A percentile compares a stretch with the other conserved stretches of the same genome.
Conservation (phyloP, 257 asterid species). For the Solanum peruvianum region DNA sequence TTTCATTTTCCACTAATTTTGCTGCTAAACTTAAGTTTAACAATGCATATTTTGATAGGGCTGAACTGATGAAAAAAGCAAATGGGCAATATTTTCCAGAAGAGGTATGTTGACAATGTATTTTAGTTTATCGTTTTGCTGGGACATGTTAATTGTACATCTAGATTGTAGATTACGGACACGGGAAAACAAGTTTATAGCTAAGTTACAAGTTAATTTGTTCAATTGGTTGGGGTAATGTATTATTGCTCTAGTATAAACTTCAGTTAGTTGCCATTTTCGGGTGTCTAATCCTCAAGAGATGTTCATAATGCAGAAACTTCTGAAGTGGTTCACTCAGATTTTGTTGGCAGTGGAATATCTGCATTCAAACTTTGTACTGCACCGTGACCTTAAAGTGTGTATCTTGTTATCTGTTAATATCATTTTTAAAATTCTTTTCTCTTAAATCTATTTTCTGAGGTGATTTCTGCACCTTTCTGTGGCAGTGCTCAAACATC, state of each 20-base stretch:
- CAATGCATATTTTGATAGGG: slow-evolving; percentile 34
- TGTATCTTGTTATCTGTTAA: neutral
- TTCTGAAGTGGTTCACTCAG: slow-evolving; percentile 93
- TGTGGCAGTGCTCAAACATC: slow-evolving; percentile 89
- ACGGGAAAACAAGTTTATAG: neutral
- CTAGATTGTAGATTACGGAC: neutral
- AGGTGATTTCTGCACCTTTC: slow-evolving; percentile 9
- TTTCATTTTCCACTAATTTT: slow-evolving; percentile 2
- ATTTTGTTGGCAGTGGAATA: slow-evolving; percentile 86
- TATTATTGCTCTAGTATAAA: neutral
- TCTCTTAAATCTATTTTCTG: neutral
- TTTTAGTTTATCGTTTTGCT: neutral
- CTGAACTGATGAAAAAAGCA: slow-evolving; percentile 86
- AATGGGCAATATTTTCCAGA: slow-evolving; percentile 88
- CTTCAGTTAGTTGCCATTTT: neutral
- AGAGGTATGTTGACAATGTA: slow-evolving; percentile 44
- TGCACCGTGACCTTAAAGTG: slow-evolving; percentile 96
- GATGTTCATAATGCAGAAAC: slow-evolving; percentile 43
- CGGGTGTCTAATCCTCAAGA: neutral
- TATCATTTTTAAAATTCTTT: neutral
- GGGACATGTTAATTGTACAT: neutral
- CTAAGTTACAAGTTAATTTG: neutral
- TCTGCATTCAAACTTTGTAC: slow-evolving; percentile 89
- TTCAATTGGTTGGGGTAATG: neutral
- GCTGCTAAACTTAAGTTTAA: neutral